A percentile compares a stretch with the other conserved stretches of the same genome.
phyloP scores from a whole-genome alignment of 495 filamentous ascomycete species.

The Beverwykella pulmonaria region DNA sequence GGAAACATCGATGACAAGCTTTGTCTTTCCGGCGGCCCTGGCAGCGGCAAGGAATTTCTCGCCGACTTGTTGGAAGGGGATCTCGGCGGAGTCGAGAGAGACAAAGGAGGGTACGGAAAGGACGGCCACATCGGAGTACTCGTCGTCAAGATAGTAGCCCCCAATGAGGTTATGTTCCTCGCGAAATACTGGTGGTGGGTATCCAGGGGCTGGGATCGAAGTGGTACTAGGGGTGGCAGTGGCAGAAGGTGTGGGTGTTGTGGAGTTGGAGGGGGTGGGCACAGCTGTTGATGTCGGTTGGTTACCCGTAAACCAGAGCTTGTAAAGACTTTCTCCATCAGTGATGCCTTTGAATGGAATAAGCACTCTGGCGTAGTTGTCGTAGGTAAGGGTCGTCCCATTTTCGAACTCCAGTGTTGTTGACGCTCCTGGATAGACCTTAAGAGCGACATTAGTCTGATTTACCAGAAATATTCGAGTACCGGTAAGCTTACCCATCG shows the following conservation, averaged over 20 bases:
- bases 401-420: slow-evolving; percentile 43
- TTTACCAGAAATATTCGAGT: neutral
- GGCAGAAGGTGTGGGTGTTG: slow-evolving; percentile 9
- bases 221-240: slow-evolving; percentile 15
- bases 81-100: slow-evolving; percentile 27
- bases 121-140: slow-evolving; percentile 53
- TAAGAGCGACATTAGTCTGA: neutral
- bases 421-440: slow-evolving; percentile 36
- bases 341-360: slow-evolving; percentile 34
- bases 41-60: slow-evolving; percentile 48
- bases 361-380: slow-evolving; percentile 33
- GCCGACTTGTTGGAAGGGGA: slow-evolving; percentile 47
- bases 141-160: slow-evolving; percentile 54
- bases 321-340: slow-evolving; percentile 31
- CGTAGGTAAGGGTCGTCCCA: slow-evolving; percentile 29
- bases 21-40: slow-evolving; percentile 44
- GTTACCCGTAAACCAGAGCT: slow-evolving; percentile 22
- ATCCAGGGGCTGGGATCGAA: slow-evolving; percentile 48
- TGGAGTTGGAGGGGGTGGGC: slow-evolving; percentile 2
- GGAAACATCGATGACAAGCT: slow-evolving; percentile 44
- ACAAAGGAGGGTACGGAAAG: slow-evolving; percentile 45
- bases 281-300: slow-evolving; percentile 2
- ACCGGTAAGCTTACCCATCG: slow-evolving; percentile 17
- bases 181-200: slow-evolving; percentile 53
- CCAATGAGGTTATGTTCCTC: slow-evolving; percentile 46